Base-by-base conservation (phyloP, 2,329 filamentous ascomycete species). In the Ascochyta lentis region DNA sequence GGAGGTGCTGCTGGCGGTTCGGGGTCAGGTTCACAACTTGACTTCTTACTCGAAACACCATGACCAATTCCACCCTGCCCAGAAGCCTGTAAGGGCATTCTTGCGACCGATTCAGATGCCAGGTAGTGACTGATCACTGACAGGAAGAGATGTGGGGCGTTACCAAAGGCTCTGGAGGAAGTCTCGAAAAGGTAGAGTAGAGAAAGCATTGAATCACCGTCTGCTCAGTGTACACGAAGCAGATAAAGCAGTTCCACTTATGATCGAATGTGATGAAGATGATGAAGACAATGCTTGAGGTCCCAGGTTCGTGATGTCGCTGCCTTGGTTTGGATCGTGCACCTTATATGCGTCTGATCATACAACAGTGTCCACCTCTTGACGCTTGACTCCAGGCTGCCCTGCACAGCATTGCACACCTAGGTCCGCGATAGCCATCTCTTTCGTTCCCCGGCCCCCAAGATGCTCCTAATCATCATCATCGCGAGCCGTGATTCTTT, bases 1-100 rank as follows among this genome's bases (percentile, higher is more conserved):
- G 68, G 67, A 54, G 67, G 68, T 61, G 67, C 66, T 24, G 61
- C 56, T 40, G 69, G 65, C n/a, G 64, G 62, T 35, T 71, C 67
- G 33, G 65, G 66, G 34, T 63, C 48, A 54, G 67, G 61, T 3
- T 60, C 54, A 31, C 37, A 26, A 9, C 39, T 39, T n/a, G 39
- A 37, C 24, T 39, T 49, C 38, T 44, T 37, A 12, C 19, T 29
- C 6, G 19, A 34, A 23, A 16, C 6, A 22, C 3, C 22, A 16
- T 29, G 31, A 42, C 16, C 29, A 16, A n/a, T 23, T 19, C 23
- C n/a, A 35, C 4, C 2, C 16, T 23, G n/a, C 10, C 13, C 24
- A 13, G 6, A 10, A 26, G 37, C 34, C 7, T 13, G 34, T 23
- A 15, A 19, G 16, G 43, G 8, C 33, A 22, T 27, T 23, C 13